Evolutionary conservation across 176 grass and related monocot genomes (phyloP), one percentile per base, ranked within the genome.

Genomic region (Alopecurus myosuroides): DNA sequence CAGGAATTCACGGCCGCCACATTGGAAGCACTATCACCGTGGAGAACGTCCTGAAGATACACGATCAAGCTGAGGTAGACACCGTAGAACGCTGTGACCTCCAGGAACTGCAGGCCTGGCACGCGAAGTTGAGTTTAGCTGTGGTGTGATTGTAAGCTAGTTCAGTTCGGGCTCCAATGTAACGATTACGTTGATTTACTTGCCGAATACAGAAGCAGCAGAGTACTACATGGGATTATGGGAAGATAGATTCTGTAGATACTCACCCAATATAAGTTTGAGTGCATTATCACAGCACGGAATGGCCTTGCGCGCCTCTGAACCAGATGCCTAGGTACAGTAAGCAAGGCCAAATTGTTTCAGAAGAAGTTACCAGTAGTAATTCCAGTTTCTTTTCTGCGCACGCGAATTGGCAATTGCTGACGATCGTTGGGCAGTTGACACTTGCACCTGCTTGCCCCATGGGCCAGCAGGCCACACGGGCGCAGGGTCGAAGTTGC

Each of bases 41-140:
- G 91, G 29, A 96, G 89, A 77, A 93, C 86, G 14, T 87, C 88
- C 19, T 90, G 84, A 39, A 96, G 86, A 55, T 96, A 96, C 26
- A 95, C 90, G 6, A 95, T 70, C 15, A 95, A 34, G 90, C 78
- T 93, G 50, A 82, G 82, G 44, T 85, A 85, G 15, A 95, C 60
- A 18, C 94, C 94, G 57, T 87, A 88, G 78, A 82, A 89, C 6
- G 94, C 88, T 2, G 36, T 65, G 72, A 85, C 89, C 11, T 95
- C 91, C 48, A 95, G 82, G 88, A 92, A 95, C 53, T 87, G 65
- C 78, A 91, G 80, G 82, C 88, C 90, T 95, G 26, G 52, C 25
- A 82, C 28, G 63, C 6, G 19, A 76, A 80, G 22, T 51, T 18
- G 15, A 51, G 55, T 62, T 72, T 56, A 10, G n/a, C 53, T 11